These are phyloP conservation scores for Lipomyces orientalis DNA, from an alignment of 805 yeast genomes.

Conservation along the genomic window DNA sequence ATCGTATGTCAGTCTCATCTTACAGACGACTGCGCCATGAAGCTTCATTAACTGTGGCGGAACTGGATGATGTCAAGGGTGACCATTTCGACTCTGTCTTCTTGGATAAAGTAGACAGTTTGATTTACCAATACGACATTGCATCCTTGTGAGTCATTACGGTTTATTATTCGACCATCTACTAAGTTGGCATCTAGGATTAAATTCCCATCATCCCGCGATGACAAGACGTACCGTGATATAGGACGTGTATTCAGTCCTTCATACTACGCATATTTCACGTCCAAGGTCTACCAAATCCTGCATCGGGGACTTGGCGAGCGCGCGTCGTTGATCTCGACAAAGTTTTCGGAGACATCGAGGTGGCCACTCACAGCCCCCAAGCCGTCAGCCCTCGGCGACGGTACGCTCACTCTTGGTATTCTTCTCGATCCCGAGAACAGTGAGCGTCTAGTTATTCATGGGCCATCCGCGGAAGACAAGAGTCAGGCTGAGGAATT, in stretches of 20 bases:
- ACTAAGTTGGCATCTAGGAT: conserved; percentile 4
- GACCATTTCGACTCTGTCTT: conserved; percentile 85
- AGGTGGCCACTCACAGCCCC: conserved; percentile 40
- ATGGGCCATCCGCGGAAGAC: conserved; percentile 75
- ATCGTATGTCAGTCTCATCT: conserved; percentile 25
- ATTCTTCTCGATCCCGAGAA: conserved; percentile 71
- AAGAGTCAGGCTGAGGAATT: conserved; percentile 69
- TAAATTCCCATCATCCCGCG: conserved; percentile 19
- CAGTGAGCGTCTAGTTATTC: conserved; percentile 80
- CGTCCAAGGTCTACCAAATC: conserved; percentile 52
- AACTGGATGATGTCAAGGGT: conserved; percentile 76
- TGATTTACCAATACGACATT: conserved; percentile 66
- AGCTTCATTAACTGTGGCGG: conserved; percentile 69
- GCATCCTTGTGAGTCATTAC: not conserved
- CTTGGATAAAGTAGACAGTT: conserved; percentile 60
- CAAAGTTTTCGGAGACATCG: conserved; percentile 45
- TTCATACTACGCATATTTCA: conserved; percentile 20
- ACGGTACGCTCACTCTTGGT: conserved; percentile 54
- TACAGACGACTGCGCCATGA: conserved; percentile 50
- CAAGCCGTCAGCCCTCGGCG: conserved; percentile 36
- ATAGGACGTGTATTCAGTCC: conserved; percentile 29
- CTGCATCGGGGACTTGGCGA: conserved; percentile 47
- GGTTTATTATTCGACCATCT: not conserved
- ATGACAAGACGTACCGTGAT: conserved; percentile 28
- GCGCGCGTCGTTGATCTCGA: conserved; percentile 44